Evolutionary conservation across 192 early-diverging fungal genomes (phyloP).

Genomic region (Coemansia sp.): DNA sequence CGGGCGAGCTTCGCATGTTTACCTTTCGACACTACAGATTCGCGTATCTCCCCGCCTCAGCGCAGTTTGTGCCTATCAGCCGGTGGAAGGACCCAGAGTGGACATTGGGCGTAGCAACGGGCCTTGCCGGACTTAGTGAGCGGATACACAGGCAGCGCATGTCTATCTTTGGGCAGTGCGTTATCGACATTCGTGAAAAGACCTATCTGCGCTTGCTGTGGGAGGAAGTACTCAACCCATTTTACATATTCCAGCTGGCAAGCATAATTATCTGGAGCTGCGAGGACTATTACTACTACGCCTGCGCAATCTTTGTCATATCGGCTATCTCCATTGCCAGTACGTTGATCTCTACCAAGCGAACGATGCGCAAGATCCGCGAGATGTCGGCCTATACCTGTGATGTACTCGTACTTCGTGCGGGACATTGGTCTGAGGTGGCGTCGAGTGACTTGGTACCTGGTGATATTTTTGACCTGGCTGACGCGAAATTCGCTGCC

Average conservation of each 20-base stretch:
- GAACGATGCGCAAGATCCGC: slow-evolving; percentile 64
- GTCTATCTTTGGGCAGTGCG: slow-evolving; percentile 68
- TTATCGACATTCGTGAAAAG: slow-evolving; percentile 72
- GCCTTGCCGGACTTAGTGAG: slow-evolving; percentile 52
- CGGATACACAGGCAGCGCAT: slow-evolving; percentile 56
- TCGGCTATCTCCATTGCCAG: slow-evolving; percentile 75
- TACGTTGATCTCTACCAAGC: slow-evolving; percentile 80
- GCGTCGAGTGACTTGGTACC: slow-evolving; percentile 81
- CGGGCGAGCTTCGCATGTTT: slow-evolving; percentile 18
- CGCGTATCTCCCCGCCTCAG: slow-evolving; percentile 18
- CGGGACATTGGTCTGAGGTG: slow-evolving; percentile 45
- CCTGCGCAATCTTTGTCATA: slow-evolving; percentile 86
- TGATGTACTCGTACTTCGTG: slow-evolving; percentile 67
- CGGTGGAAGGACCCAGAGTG: slow-evolving; percentile 51
- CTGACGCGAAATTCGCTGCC: slow-evolving; percentile 51
- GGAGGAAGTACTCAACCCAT: slow-evolving; percentile 75
- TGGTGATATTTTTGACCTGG: slow-evolving; percentile 89
- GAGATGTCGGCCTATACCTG: slow-evolving; percentile 86
- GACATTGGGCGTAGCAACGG: slow-evolving; percentile 7
- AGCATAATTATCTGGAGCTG: slow-evolving; percentile 79
- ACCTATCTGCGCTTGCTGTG: slow-evolving; percentile 63
- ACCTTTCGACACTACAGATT: slow-evolving; percentile 48
- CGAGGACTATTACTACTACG: slow-evolving; percentile 96
- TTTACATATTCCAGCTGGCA: slow-evolving; percentile 80
- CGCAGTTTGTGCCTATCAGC: slow-evolving; percentile 18